Evolutionary conservation across 2,329 filamentous ascomycete species (phyloP), one percentile per base, ranked within the genome.

Genomic region (Alternaria consortialis): DNA sequence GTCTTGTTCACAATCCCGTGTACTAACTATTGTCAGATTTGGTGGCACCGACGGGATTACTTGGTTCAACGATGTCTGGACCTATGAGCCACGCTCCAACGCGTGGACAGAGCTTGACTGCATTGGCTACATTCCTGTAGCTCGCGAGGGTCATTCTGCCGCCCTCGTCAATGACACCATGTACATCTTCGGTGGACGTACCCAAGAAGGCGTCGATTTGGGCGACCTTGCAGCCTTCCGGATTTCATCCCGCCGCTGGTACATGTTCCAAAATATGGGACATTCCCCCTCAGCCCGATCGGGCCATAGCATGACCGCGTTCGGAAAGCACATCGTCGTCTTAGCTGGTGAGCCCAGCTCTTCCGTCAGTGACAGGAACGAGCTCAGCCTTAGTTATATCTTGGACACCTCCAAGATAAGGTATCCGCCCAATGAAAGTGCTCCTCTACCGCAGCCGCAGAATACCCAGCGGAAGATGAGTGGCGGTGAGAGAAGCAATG

Each of bases 21-120:
- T 60, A 60, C 68, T 60, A 68, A 67, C 23, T 46, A 58, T 48
- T 54, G 17, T 11, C 68, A 95, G 91, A n/a, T 99, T 99, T 77
- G 95, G 95, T 70, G 95, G 95, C 64, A 99, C 95, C 2, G 97
- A 99, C 76, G 95, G 95, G 40, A 88, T 94, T 57, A 89, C 92
- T 73, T 99, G 95, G 96, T 99, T 98, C 82, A 99, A 98, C 78
- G 95, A 99, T 76, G 95, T 99, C 48, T 99, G 95, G 95, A 92
- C 90, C 53, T 99, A 95, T 77, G 94, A 97, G 72, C 91, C 94
- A 7, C 85, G 88, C 56, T 82, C 87, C 46, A 97, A 97, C 78
- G 82, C 86, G 57, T 99, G 95, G 95, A 82, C 88, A 9, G 91
- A 96, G 76, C 85, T 97, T 57, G 94, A 98, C 74, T 99, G 95